phyloP scores from a whole-genome alignment of 768 basidiomycete genomes.

The Auricularia sp. region DNA sequence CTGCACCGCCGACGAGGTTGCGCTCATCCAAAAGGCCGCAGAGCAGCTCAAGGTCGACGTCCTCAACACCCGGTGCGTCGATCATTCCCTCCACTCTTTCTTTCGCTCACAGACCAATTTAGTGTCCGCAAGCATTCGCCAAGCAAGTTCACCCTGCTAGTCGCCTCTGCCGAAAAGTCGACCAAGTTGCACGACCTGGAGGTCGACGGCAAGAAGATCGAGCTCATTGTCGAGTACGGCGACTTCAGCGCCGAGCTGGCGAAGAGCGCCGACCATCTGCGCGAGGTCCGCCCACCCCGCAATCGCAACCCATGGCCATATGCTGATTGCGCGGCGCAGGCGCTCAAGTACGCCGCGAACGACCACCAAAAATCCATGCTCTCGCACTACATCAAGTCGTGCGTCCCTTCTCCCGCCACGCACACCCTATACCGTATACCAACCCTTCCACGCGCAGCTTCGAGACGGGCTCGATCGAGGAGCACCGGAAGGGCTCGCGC shows the following conservation, averaged over 20 bases:
- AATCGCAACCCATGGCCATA: too few relatives aligned
- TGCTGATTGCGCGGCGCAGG: too few relatives aligned
- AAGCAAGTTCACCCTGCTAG: constrained; percentile 53
- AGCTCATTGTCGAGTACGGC: constrained; percentile 60
- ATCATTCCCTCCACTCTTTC: neutral
- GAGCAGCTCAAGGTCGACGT: constrained; percentile 69
- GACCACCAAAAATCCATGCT: constrained; percentile 66
- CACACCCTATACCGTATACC: neutral
- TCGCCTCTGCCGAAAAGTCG: constrained; percentile 51
- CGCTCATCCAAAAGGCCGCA: constrained; percentile 59
- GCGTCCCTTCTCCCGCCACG: neutral
- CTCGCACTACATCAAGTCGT: constrained; percentile 52
- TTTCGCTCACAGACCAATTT: constrained; percentile 1
- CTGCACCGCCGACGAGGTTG: constrained; percentile 69
- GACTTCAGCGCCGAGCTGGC: constrained; percentile 54
- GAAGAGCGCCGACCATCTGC: constrained; percentile 31
- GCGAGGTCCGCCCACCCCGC: neutral
- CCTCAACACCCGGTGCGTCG: constrained; percentile 64
- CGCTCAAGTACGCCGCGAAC: constrained; percentile 41
- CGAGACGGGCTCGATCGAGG: constrained; percentile 64
- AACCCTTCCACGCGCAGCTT: constrained; percentile 36
- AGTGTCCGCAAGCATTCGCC: constrained; percentile 64
- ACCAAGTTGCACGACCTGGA: constrained; percentile 34
- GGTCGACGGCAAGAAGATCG: constrained; percentile 29
- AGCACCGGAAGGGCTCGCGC: constrained; percentile 66